Percentiles rank a stretch among this genome's conserved stretches.
These are phyloP conservation scores for Backusella psychrophila DNA, from an alignment of 192 early-diverging fungal genomes.

Conservation along the genomic window DNA sequence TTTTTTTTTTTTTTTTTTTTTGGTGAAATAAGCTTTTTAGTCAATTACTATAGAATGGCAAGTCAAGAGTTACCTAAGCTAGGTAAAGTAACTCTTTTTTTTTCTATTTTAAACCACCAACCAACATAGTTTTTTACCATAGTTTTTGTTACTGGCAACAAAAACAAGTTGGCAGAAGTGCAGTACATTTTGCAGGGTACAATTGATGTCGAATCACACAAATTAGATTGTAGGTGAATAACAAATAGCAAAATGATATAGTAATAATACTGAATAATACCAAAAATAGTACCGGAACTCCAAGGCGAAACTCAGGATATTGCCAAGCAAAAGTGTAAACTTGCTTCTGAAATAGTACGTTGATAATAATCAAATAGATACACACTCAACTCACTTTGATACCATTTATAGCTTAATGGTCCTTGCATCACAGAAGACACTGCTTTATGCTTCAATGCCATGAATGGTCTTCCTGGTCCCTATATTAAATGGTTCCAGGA, in stretches of 20 bases:
- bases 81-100: background rate
- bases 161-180: conserved; percentile 92
- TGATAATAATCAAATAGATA: background rate
- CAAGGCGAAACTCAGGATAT: conserved; percentile 84
- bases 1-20: conserved; percentile 12
- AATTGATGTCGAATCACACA: conserved; percentile 65
- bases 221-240: conserved; percentile 62
- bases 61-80: conserved; percentile 15
- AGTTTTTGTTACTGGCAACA: conserved; percentile 95
- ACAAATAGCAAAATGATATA: background rate
- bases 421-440: conserved; percentile 95
- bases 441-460: conserved; percentile 88
- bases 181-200: conserved; percentile 70
- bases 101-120: background rate
- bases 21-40: conserved; percentile 8
- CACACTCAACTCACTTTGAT: background rate
- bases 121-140: background rate
- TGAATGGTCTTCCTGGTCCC: conserved; percentile 91
- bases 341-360: conserved; percentile 62
- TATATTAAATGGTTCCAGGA: conserved; percentile 97
- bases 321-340: conserved; percentile 75
- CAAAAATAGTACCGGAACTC: conserved; percentile 75
- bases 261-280: background rate
- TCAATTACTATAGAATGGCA: background rate
- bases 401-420: conserved; percentile 50